Base-by-base conservation (phyloP, 1,139 yeast genomes). In the Suhomyces bolitotheri region DNA sequence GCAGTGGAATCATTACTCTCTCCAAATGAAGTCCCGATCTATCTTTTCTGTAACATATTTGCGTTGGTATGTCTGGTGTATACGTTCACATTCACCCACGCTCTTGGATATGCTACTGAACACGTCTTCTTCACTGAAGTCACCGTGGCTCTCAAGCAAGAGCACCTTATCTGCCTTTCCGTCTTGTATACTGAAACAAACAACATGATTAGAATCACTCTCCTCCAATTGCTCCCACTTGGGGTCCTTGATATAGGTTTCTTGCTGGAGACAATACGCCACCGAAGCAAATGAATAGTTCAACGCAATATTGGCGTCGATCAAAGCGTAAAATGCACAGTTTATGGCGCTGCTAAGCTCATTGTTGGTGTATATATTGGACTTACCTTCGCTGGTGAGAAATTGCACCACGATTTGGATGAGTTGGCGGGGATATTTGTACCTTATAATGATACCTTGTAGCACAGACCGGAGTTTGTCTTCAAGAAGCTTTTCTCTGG, bases 321-420 rank as follows among this genome's bases (percentile, higher is more conserved):
- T 55, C 31, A 90, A 67, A 0, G 96, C 95, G 46, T 85, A 62
- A 43, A 71, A 79, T 4, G 82, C 65, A 8, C 89, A 79, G 56
- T 90, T 90, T 29, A 90, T 70, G 11, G 86, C 81, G 2, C 84
- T 79, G 28, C 81, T 73, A 28, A 88, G 62, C 53, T 88, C 95
- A 39, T 76, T 68, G 33, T 69, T 58, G 16, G 73, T 56, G 46
- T 54, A 66, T 16, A 46, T 48, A 22, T 38, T 40, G 25, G 46
- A 43, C 15, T 53, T 46, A 38, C 73, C 78, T 36, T 84, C 85
- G 16, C 79, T 59, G 38, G 82, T 78, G 33, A 88, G 60, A 33
- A 89, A 71, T 58, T 92, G 98, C n/a, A 86, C 80, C 17, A 86
- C 92, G 3, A 92, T 71, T 54, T 89, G 97, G 24, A 92, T 79